A percentile compares a stretch with the other conserved stretches of the same genome.
Evolutionary conservation across 257 asterid species (phyloP).

Genomic region (Apocynum venetum): DNA sequence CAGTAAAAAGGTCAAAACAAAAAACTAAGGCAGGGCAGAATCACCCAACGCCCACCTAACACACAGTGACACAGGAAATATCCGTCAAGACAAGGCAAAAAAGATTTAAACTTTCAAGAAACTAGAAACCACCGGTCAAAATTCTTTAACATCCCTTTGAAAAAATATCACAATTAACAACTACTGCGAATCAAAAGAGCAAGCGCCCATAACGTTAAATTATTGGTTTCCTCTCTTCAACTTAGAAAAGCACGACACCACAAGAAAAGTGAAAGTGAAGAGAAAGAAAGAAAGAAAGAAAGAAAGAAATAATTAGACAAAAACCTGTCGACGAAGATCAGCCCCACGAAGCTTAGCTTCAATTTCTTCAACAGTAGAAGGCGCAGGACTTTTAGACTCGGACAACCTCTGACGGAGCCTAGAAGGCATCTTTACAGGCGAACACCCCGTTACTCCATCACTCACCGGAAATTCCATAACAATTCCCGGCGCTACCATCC

Average conservation of each 20-base stretch:
- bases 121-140: neutral
- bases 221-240: neutral
- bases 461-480: slow-evolving; percentile 79
- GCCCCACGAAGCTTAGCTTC: slow-evolving; percentile 87
- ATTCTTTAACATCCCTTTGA: too few relatives aligned
- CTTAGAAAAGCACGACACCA: neutral
- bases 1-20: neutral
- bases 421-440: slow-evolving; percentile 78
- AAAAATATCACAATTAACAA: neutral
- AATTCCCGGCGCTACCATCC: slow-evolving; percentile 42
- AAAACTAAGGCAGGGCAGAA: slow-evolving; percentile 6
- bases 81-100: slow-evolving; percentile 20
- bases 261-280: neutral
- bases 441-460: slow-evolving; percentile 60
- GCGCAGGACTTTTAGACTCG: slow-evolving; percentile 61
- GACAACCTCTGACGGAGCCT: slow-evolving; percentile 76
- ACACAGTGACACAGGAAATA: slow-evolving; percentile 15
- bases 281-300: neutral
- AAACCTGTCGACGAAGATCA: slow-evolving; percentile 86
- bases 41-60: slow-evolving; percentile 25
- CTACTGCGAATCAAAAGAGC: neutral
- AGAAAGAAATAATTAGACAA: neutral
- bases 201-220: neutral
- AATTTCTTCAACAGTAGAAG: slow-evolving; percentile 72
- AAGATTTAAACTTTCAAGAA: neutral